Conservation (phyloP, 75 land plant species). For the Sequoia sempervirens region DNA sequence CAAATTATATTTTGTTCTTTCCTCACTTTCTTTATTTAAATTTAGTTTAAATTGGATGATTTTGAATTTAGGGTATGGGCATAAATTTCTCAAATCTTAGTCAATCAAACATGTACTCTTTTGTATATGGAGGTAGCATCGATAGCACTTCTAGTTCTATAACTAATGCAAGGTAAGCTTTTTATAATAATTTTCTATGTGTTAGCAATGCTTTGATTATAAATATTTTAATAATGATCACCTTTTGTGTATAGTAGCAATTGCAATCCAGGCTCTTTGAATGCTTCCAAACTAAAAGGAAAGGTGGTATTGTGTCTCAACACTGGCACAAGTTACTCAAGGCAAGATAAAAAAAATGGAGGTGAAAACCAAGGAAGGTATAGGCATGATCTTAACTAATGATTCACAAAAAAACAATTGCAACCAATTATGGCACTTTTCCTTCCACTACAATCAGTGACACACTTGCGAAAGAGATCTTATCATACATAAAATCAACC, state of each 20-base stretch:
- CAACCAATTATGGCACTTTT: slow-evolving; percentile 23
- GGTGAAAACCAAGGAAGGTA: slow-evolving; percentile 45
- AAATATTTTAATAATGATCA: background rate
- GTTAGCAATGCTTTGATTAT: background rate
- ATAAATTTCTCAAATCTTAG: slow-evolving; percentile 30
- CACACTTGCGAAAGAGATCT: slow-evolving; percentile 24
- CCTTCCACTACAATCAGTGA: slow-evolving; percentile 37
- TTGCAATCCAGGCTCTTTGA: slow-evolving; percentile 39
- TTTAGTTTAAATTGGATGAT: background rate
- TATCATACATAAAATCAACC: slow-evolving; percentile 53
- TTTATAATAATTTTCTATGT: background rate
- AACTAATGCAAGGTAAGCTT: slow-evolving; percentile 29
- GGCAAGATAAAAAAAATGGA: slow-evolving; percentile 13
- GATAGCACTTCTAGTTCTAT: slow-evolving; percentile 3
- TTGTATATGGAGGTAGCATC: slow-evolving; percentile 30
- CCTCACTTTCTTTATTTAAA: background rate
- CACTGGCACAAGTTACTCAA: background rate
- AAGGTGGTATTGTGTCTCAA: slow-evolving; percentile 62
- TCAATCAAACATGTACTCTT: slow-evolving; percentile 27
- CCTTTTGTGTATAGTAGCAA: slow-evolving; percentile 19
- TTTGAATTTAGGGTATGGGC: background rate
- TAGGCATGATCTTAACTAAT: slow-evolving; percentile 48
- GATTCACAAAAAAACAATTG: slow-evolving; percentile 19
- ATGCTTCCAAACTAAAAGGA: slow-evolving; percentile 39
- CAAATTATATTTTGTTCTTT: background rate